phyloP scores from a whole-genome alignment of 306 rosid species.

The Mucuna pruriens region DNA sequence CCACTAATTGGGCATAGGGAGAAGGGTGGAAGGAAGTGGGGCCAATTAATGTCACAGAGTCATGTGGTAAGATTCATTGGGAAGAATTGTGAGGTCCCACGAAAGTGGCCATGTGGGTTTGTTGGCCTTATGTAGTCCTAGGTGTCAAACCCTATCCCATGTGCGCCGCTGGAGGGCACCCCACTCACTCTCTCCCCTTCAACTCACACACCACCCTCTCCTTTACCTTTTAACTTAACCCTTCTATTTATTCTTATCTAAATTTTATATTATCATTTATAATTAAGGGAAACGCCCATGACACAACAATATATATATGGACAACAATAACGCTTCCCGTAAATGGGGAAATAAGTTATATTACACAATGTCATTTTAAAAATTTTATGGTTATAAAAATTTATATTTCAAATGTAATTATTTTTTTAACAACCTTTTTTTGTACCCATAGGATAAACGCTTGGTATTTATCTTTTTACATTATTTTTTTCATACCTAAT shows the following conservation, averaged over 20 bases:
- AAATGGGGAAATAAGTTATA: neutral
- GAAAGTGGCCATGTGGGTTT: slow-evolving; percentile 64
- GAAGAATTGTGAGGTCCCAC: slow-evolving; percentile 48
- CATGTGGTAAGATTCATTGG: slow-evolving; percentile 67
- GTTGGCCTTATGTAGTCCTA: slow-evolving; percentile 66
- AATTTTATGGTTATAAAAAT: too few relatives aligned
- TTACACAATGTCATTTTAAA: too few relatives aligned
- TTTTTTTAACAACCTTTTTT: too few relatives aligned
- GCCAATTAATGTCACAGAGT: slow-evolving; percentile 34
- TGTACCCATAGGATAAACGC: too few relatives aligned
- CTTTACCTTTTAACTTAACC: neutral
- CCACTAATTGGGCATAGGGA: neutral
- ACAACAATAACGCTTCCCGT: neutral
- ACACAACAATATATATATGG: neutral
- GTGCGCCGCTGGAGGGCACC: slow-evolving; percentile 81
- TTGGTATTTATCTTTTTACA: too few relatives aligned
- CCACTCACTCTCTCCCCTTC: slow-evolving; percentile 45
- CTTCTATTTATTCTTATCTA: neutral
- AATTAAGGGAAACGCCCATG: neutral
- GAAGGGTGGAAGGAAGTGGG: slow-evolving; percentile 41
- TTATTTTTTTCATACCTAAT: too few relatives aligned
- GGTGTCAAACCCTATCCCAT: slow-evolving; percentile 79
- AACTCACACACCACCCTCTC: neutral
- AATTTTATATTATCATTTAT: neutral
- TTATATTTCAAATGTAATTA: too few relatives aligned